Evolutionary conservation across 139 green algal genomes (phyloP).

Genomic region (Astrephomene gubernaculifera): DNA sequence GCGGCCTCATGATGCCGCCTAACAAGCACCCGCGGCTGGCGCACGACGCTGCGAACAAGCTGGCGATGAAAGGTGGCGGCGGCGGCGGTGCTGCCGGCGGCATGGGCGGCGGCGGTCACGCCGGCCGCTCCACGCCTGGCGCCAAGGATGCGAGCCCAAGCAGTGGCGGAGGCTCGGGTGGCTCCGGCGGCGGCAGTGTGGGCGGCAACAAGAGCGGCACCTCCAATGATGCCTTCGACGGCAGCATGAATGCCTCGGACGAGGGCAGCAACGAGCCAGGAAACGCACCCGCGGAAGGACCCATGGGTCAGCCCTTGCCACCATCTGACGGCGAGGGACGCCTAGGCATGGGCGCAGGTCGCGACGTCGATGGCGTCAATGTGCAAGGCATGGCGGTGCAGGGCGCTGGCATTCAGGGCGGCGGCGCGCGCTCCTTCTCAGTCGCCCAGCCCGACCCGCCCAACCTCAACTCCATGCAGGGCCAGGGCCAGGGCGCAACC

Average conservation of each 20-base stretch:
- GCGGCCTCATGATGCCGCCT: not conserved
- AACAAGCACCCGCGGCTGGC: not conserved
- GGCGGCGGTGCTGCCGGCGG: not conserved
- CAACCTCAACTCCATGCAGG: not conserved
- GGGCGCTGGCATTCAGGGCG: slow-evolving; percentile 3
- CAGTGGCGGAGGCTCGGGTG: slow-evolving; percentile 2
- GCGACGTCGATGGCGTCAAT: slow-evolving; percentile 13
- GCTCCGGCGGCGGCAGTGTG: slow-evolving; percentile 45
- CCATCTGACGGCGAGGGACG: slow-evolving; percentile 23
- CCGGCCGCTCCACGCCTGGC: not conserved
- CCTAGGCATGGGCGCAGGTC: not conserved
- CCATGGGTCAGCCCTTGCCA: slow-evolving; percentile 17
- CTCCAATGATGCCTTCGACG: slow-evolving; percentile 41
- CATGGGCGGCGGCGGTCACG: not conserved
- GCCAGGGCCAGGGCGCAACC: not conserved
- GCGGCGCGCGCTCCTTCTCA: slow-evolving; percentile 18
- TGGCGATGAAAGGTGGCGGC: not conserved
- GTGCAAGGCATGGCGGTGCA: slow-evolving; percentile 20
- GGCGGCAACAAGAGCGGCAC: slow-evolving; percentile 44
- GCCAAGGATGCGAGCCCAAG: slow-evolving; percentile 25
- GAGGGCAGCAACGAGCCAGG: slow-evolving; percentile 65
- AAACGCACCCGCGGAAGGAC: slow-evolving; percentile 47
- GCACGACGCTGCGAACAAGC: not conserved
- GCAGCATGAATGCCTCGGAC: slow-evolving; percentile 61
- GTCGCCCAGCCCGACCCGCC: slow-evolving; percentile 24